Evolutionary conservation across 1,284 basidiomycete genomes (phyloP).

Genomic region (Xerocomus cyaneibrunnescens): DNA sequence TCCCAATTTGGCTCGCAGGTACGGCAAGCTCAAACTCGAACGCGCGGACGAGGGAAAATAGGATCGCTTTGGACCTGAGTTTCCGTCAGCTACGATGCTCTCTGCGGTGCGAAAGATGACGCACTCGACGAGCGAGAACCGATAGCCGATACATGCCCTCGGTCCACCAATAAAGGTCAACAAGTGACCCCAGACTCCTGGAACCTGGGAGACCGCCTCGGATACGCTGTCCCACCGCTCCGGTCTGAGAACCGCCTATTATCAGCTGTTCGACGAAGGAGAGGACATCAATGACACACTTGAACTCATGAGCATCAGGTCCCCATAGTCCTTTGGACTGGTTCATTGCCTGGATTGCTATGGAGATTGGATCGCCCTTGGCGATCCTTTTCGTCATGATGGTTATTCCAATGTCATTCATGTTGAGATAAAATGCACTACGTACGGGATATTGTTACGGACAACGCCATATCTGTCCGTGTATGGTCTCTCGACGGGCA

Average conservation of each 20-base stretch:
- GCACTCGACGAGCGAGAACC: constrained; percentile 67
- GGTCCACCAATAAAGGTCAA: constrained; percentile 65
- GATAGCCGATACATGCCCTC: constrained; percentile 66
- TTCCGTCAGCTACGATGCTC: background rate
- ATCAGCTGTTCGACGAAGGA: background rate
- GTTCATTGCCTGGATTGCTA: constrained; percentile 43
- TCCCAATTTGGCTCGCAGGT: constrained; percentile 40
- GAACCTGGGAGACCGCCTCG: constrained; percentile 45
- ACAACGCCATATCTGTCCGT: constrained; percentile 42
- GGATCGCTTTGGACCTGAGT: constrained; percentile 53
- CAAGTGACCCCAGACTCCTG: constrained; percentile 59
- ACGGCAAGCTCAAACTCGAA: constrained; percentile 58
- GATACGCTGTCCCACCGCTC: constrained; percentile 58
- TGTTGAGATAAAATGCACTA: background rate
- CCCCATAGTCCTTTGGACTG: constrained; percentile 46
- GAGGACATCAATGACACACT: background rate
- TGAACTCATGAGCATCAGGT: constrained; percentile 41
- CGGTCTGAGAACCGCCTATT: constrained; percentile 37
- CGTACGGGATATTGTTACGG: constrained; percentile 29
- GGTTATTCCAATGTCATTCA: too few relatives aligned
- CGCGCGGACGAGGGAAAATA: constrained; percentile 55
- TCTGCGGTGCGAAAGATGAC: constrained; percentile 9
- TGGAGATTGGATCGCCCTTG: constrained; percentile 38
- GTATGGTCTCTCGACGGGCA: constrained; percentile 52
- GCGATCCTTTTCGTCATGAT: background rate